Evolutionary conservation across 192 early-diverging fungal species (phyloP), one percentile per base, ranked within the genome.

Genomic region (Thoreauomyces humboldtii): DNA sequence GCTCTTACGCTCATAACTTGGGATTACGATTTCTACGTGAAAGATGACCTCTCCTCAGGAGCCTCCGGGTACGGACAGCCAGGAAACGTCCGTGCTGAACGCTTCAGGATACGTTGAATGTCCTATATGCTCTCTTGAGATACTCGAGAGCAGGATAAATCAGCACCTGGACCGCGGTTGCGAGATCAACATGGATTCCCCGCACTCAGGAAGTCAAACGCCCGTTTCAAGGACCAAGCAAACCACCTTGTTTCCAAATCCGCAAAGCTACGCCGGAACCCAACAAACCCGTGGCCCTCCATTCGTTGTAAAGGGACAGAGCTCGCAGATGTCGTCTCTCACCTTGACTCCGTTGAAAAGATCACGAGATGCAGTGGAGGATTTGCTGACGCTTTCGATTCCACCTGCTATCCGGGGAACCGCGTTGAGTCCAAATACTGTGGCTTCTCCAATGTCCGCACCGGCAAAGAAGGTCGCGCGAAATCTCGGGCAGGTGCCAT

Each of bases 401-500:
- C 14, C 7, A n/a, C 33, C 55, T 6, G 22, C 27, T 6, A 17
- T 38, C 35, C 4, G 35, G 5, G 59, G 33, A 70, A 63, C 21
- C 71, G 60, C 52, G 56, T n/a, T 12, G 62, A 60, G 1, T 21
- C 7, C 1, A 15, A 59, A 5, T 51, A 60, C 7, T 66, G 69
- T 12, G 38, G 11, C 17, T 41, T 17, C 38, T 41, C 0, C 63
- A 62, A 43, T 66, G 43, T 0, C 63, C 67, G 4, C 12, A 34
- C 28, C 71, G 12, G 46, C 37, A 21, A 37, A 37, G n/a, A 32
- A 36, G 3, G 9, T 38, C 29, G 25, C 27, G 5, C 51, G 31
- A 38, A 43, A 41, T 14, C 17, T 1, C 31, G 9, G 21, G n/a
- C 35, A 74, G 14, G 71, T 78, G 0, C 87, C 88, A 37, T 58